Base-by-base conservation (phyloP, 352 stramenopile genomes). In the Saprolegnia diclina region DNA sequence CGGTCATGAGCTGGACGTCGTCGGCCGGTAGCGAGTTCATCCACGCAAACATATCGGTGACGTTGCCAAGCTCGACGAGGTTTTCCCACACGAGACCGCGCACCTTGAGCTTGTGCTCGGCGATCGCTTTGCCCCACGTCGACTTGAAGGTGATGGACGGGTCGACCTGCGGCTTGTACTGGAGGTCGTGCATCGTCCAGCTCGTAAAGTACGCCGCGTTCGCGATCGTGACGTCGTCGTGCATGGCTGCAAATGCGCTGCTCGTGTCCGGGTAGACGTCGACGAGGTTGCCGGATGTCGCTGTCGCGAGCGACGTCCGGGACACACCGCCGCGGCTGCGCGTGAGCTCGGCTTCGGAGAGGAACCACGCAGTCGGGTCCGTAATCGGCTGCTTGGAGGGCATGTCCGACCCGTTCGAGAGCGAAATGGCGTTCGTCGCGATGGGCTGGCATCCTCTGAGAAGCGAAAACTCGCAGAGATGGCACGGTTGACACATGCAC, bases 401-500 rank as follows among this genome's bases (percentile, higher is more conserved):
- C 9, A 67, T 26, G 32, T 67, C 61, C 13, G 13, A 18, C 18
- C 61, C 61, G 24, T 67, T 29, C 21, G 29, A 54, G 10, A 67
- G 37, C 21, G 61, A 54, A 19, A 72, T 45, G 26, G 22, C 66
- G 0, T 72, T 56, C 16, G 42, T 29, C 45, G 22, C 22, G 44
- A 77, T 77, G 40, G 73, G 44, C 48, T 65, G 48, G 67, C 76
- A 83, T 16, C 50, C 59, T 22, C 72, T 65, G 10, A 21, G 32
- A 26, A 73, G 56, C 37, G 64, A 73, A 62, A 76, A 76, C 56
- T 73, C 69, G 64, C 79, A 86, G 35, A 75, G 46, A 64, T 79
- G 71, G 67, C 76, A 82, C 16, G 78, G 76, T 44, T 57, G 24
- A 65, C 78, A 85, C 18, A 85, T 67, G 64, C 76, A 85, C 19